Conservation (phyloP, 1,284 basidiomycete species). For the Cryptococcus wingfieldii region DNA sequence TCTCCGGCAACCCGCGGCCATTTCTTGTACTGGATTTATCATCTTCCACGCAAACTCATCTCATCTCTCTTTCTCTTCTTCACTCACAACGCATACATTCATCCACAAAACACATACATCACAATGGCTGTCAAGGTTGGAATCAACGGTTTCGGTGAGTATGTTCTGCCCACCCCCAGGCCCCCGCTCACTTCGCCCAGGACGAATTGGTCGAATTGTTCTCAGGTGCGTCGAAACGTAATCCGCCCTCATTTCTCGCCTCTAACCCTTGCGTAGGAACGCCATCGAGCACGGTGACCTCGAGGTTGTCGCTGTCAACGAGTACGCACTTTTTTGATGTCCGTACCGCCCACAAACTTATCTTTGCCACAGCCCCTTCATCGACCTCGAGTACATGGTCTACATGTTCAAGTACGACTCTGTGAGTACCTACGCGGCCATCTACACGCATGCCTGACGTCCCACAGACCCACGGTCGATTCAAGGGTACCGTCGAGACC, state of each 20-base stretch:
- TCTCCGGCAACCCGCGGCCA: not conserved
- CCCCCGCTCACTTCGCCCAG: constrained; percentile 49
- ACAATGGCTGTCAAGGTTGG: constrained; percentile 71
- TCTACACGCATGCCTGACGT: not conserved
- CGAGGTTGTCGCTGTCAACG: constrained; percentile 82
- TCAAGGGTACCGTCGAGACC: constrained; percentile 76
- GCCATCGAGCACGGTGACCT: constrained; percentile 73
- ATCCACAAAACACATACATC: constrained; percentile 12
- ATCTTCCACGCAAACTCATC: not conserved
- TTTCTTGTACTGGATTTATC: not conserved
- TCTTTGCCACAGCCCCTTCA: constrained; percentile 68
- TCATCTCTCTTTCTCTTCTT: constrained; percentile 8
- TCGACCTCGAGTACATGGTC: constrained; percentile 93
- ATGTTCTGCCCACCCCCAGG: not conserved
- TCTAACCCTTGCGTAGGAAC: constrained; percentile 56
- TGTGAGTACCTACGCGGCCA: constrained; percentile 16
- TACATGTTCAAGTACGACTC: constrained; percentile 99
- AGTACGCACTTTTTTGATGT: constrained; percentile 56
- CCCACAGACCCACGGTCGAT: constrained; percentile 77
- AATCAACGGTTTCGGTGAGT: constrained; percentile 92
- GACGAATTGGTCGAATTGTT: constrained; percentile 98
- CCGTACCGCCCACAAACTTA: not conserved
- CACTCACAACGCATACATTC: not conserved
- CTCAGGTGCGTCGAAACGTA: constrained; percentile 52
- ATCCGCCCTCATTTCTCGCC: not conserved